Percentiles rank a stretch among this genome's conserved stretches.
These are phyloP conservation scores for Backusella circina DNA, from an alignment of 192 early-diverging fungal species.

Conservation along the genomic window DNA sequence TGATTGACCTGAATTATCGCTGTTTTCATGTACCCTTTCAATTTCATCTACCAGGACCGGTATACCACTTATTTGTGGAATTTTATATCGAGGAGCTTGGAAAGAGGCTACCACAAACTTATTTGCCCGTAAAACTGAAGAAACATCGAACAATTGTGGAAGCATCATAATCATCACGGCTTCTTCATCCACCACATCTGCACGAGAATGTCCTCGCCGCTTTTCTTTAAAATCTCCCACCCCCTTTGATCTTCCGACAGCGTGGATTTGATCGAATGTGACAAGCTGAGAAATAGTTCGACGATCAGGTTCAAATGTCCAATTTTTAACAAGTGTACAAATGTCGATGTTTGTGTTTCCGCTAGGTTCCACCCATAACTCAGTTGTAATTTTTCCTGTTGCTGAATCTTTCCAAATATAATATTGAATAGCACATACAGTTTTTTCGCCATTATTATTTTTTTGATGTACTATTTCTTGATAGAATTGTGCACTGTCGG, in stretches of 20 bases:
- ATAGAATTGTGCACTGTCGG: constrained; percentile 45
- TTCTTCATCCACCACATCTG: background rate
- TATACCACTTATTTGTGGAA: background rate
- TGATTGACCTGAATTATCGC: background rate
- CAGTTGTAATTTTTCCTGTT: constrained; percentile 44
- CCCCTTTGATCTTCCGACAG: constrained; percentile 37
- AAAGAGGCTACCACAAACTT: constrained; percentile 17
- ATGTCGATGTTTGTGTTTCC: constrained; percentile 14
- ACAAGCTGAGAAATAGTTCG: constrained; percentile 49
- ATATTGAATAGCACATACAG: constrained; percentile 45
- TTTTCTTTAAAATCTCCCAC: constrained; percentile 17
- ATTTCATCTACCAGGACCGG: background rate
- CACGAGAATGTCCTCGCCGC: background rate
- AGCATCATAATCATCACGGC: constrained; percentile 3
- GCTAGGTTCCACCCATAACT: constrained; percentile 54
- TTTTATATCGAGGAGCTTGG: constrained; percentile 8
- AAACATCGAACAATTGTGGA: constrained; percentile 18
- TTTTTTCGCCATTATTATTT: background rate
- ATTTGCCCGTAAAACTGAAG: constrained; percentile 16
- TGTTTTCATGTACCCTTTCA: background rate
- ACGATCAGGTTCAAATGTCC: constrained; percentile 39
- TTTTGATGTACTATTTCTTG: constrained; percentile 37
- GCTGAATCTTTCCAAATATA: constrained; percentile 42
- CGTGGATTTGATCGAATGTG: constrained; percentile 54
- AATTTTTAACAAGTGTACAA: constrained; percentile 15